Conservation (phyloP, 352 stramenopile genomes). For the Blastocystis sp. region DNA sequence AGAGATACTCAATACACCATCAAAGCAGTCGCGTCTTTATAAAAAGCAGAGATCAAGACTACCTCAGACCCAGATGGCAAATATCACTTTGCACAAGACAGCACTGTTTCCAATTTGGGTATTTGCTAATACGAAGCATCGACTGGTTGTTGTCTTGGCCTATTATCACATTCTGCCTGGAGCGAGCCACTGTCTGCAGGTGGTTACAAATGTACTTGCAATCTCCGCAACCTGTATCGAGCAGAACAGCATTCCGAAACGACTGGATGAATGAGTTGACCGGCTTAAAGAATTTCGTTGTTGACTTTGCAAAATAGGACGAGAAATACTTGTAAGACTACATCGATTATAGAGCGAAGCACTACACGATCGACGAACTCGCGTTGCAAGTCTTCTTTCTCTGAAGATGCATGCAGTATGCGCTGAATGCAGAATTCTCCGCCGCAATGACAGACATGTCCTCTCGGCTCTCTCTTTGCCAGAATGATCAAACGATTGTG, state of each 20-base stretch:
- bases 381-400: not conserved
- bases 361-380: not conserved
- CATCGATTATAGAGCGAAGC: not conserved
- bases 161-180: not conserved
- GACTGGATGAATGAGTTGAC: conserved; percentile 30
- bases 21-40: not conserved
- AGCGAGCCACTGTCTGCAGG: not conserved
- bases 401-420: not conserved
- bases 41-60: not conserved
- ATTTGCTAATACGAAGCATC: conserved; percentile 32
- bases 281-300: conserved; percentile 51
- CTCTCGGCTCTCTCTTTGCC: too few species aligned
- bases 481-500: not conserved
- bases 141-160: conserved; percentile 14
- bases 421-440: not conserved
- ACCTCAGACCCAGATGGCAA: not conserved
- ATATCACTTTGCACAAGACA: not conserved
- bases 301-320: not conserved
- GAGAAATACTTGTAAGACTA: not conserved
- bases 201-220: conserved; percentile 45
- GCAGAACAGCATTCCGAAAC: not conserved
- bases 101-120: not conserved
- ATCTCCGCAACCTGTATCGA: conserved; percentile 43
- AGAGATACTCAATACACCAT: conserved; percentile 33
- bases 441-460: not conserved